Base-by-base conservation (phyloP, 2,329 filamentous ascomycete genomes). In the Rhinocladiella similis region DNA sequence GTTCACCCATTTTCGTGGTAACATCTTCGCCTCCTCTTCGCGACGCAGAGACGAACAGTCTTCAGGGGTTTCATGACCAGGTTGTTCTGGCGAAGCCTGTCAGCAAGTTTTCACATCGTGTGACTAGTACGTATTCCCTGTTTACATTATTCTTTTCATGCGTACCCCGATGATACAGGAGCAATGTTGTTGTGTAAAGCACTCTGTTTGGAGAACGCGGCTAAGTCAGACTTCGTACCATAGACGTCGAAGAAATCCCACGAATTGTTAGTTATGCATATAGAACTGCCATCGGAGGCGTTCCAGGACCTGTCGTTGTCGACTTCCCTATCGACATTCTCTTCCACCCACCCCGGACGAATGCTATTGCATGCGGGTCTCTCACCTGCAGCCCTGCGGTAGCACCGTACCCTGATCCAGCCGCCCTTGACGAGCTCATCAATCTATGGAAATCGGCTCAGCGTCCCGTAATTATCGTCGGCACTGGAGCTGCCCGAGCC, bases 51-150 rank as follows among this genome's bases (percentile, higher is more conserved):
- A 77, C 73, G 20, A 79, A 79, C 56, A 69, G 70, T 1, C 71
- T 79, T 0, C 76, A 79, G 60, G 77, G 75, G 5, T 75, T 74
- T 43, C 73, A 76, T 54, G 76, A 80, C 59, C 76, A 79, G 54
- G 69, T 78, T 3, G 73, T 78, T 2, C 67, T 74, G 1, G 70
- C 75, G 1, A 72, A 71, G 27, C 74, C 75, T 0, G 59, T 79
- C 36, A 77, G 75, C 6, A 79, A 78, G 50, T 78, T 78, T 53
- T 73, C 72, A 2, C 75, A 78, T 60, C 72, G 75, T 0, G 69
- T 78, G 20, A 75, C 74, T 0, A 71, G 27, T 36, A 20, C 16
- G 27, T 38, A 43, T 22, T 7, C 12, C 12, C 2, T 20, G 18
- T 20, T 39, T 13, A 27, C 25, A 33, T 33, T 33, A 9, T 33